Conservation (phyloP, 148 eudicot genomes). For the Polygonum maritimum region DNA sequence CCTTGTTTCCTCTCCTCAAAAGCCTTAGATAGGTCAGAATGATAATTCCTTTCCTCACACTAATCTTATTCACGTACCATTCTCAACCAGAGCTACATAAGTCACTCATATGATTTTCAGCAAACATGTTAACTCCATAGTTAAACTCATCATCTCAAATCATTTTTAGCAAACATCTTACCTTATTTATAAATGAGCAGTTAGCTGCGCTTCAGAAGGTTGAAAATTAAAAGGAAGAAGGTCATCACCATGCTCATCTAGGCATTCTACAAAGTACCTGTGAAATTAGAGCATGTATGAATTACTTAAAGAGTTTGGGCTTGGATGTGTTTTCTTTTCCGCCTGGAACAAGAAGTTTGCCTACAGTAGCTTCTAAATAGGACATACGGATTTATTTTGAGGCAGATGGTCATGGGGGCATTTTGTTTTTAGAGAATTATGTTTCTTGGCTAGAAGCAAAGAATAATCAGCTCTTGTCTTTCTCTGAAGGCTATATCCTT, state of each 20-base stretch:
- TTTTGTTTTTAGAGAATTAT: slow-evolving; percentile 61
- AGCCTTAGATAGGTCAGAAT: too few relatives aligned
- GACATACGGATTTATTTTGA: slow-evolving; percentile 82
- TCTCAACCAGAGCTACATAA: too few relatives aligned
- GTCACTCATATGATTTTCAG: too few relatives aligned
- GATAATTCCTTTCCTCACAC: too few relatives aligned
- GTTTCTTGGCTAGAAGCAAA: slow-evolving; percentile 53
- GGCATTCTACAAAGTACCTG: slow-evolving; percentile 84
- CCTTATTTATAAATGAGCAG: slow-evolving; percentile 68
- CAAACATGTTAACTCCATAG: too few relatives aligned
- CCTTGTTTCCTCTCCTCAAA: too few relatives aligned
- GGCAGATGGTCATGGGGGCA: slow-evolving; percentile 91
- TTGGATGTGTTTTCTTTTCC: slow-evolving; percentile 69
- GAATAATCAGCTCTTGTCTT: slow-evolving; percentile 35
- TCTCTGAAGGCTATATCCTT: slow-evolving; percentile 73
- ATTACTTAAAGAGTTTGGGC: slow-evolving; percentile 59
- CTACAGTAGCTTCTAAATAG: slow-evolving; percentile 75
- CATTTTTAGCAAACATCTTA: too few relatives aligned
- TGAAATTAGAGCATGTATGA: slow-evolving; percentile 83
- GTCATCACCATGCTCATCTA: slow-evolving; percentile 31
- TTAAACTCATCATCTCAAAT: too few relatives aligned
- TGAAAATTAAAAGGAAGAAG: slow-evolving; percentile 20
- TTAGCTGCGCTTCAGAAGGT: slow-evolving; percentile 30
- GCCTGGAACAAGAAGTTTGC: slow-evolving; percentile 81
- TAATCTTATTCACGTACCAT: too few relatives aligned